Base-by-base conservation (phyloP, 371 early-diverging fungal species). In the Mucor sp. region DNA sequence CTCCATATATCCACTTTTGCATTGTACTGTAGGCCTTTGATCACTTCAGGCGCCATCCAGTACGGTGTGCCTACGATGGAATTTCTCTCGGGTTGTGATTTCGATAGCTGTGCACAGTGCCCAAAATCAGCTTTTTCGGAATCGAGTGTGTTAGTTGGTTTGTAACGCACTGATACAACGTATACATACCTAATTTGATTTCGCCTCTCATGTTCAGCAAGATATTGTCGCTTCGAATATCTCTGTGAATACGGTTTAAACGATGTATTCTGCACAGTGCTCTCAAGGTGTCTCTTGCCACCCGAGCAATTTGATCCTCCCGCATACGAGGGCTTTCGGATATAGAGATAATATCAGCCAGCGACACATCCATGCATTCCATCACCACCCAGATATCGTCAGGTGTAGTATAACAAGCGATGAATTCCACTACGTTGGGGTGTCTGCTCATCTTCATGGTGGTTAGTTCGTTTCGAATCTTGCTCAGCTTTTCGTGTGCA, bases 21-120 rank as follows among this genome's bases (percentile, higher is more conserved):
- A 59, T 87, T 91, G 81, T 96, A 96, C 6, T 87, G 84, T 56
- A 78, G 72, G 25, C 88, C 90, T 71, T 89, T 89, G 62, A 95
- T 88, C 23, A 97, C 94, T 77, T 98, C 99, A 12, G 99, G 99
- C 21, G 97, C 95, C 97, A 97, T 96, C 99, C 99, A 97, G 86
- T 95, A 96, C 72, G 90, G 89, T 68, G 86, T 95, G 35, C 92
- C 92, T 33, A 91, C 86, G 48, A 90, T 84, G 4, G 92, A 86
- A 60, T 89, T 90, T 56, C 92, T 84, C 39, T 89, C 89, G 27
- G 84, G 75, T 30, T 89, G 83, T 50, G 80, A 74, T 25, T 77
- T 75, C 5, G 90, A 85, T 61, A 91, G 66, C 63, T 89, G 89
- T 19, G 88, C 90, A 55, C 89, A 90, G 58, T 87, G 88, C 57